Base-by-base conservation (phyloP, 768 basidiomycete genomes). In the Naematelia encephala region DNA sequence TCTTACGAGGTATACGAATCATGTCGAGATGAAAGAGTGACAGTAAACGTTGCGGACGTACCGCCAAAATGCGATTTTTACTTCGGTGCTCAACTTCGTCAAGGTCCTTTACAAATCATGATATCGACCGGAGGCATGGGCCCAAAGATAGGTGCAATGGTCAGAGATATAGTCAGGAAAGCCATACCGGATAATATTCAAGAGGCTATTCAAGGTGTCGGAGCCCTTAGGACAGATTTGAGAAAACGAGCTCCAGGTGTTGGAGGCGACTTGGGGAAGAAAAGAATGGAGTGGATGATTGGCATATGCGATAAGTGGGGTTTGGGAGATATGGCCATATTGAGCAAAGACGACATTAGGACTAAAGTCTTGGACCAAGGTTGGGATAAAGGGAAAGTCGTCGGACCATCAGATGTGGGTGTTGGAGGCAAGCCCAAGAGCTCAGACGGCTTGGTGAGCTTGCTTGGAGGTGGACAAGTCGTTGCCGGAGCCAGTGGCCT, bases 21-120 rank as follows among this genome's bases (percentile, higher is more conserved):
- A 67, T 88, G 88, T 67, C 80, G 91, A 55, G 80, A 82, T 23
- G 81, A 77, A 54, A 83, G 81, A 48, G 87, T 97, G 51, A 91
- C 92, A 5, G 87, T 94, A 55, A 99, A 99, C 77, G 91, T 91
- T 61, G 96, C 96, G 39, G 94, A 99, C 79, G 88, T 97, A 60
- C 96, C 96, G 2, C 85, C 89, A 45, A 84, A 86, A 44, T 99
- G 96, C 81, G 94, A 99, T 78, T 99, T 99, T 73, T 98, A 93
- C 81, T 99, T 98, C 79, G 96, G 96, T 51, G 88, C 90, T 2
- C 89, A 91, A 75, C 85, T 97, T 60, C 86, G 90, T 27, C 83
- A 86, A 60, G 93, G 94, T 0, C 90, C 93, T 0, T 80, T 99
- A 22, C 92, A 96, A 78, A 85, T 99, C 63, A 88, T 98, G 88